Percentiles rank a stretch among this genome's conserved stretches.
phyloP scores from a whole-genome alignment of 208 protist genomes.

The Histomonas meleagridis region DNA sequence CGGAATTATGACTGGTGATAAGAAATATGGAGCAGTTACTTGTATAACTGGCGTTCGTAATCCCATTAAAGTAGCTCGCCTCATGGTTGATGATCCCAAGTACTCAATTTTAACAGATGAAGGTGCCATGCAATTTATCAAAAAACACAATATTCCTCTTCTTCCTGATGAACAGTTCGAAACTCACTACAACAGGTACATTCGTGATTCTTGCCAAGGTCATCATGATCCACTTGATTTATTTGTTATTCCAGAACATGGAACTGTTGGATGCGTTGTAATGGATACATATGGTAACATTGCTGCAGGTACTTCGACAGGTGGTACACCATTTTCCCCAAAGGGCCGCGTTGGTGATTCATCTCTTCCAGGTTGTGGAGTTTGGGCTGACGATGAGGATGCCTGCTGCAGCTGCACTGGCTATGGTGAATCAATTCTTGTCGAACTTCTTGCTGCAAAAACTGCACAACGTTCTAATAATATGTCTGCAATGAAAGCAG shows the following conservation, averaged over 20 bases:
- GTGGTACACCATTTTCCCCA: not conserved
- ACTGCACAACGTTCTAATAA: not conserved
- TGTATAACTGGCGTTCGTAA: not conserved
- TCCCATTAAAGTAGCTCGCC: not conserved
- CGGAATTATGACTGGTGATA: slow-evolving; percentile 32
- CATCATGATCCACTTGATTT: not conserved
- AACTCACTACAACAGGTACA: not conserved
- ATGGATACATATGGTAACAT: not conserved
- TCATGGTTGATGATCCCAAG: not conserved
- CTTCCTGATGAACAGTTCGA: not conserved
- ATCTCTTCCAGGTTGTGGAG: not conserved
- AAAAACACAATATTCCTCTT: not conserved
- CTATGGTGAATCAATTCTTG: not conserved
- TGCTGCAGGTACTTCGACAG: slow-evolving; percentile 24
- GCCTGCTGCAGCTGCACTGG: not conserved
- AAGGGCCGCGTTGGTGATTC: not conserved
- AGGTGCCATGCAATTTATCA: slow-evolving; percentile 6
- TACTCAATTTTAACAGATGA: not conserved
- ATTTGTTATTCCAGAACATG: slow-evolving; percentile 15
- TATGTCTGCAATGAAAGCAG: not conserved
- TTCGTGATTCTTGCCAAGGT: not conserved
- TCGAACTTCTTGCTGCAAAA: not conserved
- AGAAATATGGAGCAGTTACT: not conserved
- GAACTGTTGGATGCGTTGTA: slow-evolving; percentile 22
- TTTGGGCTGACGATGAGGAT: not conserved